These are phyloP conservation scores for Metschnikowia cerradonensis DNA, from an alignment of 805 yeast species.

Conservation along the genomic window DNA sequence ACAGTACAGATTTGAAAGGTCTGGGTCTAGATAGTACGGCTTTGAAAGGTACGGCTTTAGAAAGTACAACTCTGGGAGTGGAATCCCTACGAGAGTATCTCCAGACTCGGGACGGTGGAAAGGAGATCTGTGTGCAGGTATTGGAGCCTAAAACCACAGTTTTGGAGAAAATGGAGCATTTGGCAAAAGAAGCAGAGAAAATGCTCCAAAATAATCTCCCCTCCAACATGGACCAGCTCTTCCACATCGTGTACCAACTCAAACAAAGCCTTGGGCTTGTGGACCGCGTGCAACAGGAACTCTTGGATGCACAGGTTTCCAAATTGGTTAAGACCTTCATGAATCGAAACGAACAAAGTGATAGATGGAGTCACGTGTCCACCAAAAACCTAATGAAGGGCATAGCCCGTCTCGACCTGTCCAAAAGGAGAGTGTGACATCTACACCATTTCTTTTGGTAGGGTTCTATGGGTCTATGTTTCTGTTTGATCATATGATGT, in stretches of 20 bases:
- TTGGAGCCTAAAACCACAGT: not conserved
- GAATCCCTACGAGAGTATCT: constrained; percentile 2
- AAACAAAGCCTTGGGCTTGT: constrained; percentile 23
- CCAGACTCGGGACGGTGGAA: not conserved
- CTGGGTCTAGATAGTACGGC: no score
- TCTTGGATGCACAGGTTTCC: constrained; percentile 10
- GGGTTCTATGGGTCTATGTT: no score
- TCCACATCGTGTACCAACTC: constrained; percentile 28
- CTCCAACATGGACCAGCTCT: constrained; percentile 36
- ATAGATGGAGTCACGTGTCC: constrained; percentile 2
- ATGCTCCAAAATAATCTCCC: constrained; percentile 17
- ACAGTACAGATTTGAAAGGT: no score
- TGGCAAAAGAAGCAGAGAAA: not conserved
- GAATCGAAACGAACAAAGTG: constrained; percentile 4
- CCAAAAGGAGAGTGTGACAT: not conserved
- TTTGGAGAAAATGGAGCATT: not conserved
- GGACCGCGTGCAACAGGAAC: constrained; percentile 7
- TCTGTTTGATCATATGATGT: no score
- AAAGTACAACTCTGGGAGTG: no score
- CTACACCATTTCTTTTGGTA: no score
- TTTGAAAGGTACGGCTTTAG: no score
- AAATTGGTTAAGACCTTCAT: constrained; percentile 10
- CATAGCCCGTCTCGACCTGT: constrained; percentile 10
- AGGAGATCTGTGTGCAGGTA: not conserved
- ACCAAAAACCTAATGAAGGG: constrained; percentile 11